Percentiles rank a stretch among this genome's conserved stretches.
Evolutionary conservation across 805 yeast genomes (phyloP).

Genomic region (Wickerhamiella qilinensis): DNA sequence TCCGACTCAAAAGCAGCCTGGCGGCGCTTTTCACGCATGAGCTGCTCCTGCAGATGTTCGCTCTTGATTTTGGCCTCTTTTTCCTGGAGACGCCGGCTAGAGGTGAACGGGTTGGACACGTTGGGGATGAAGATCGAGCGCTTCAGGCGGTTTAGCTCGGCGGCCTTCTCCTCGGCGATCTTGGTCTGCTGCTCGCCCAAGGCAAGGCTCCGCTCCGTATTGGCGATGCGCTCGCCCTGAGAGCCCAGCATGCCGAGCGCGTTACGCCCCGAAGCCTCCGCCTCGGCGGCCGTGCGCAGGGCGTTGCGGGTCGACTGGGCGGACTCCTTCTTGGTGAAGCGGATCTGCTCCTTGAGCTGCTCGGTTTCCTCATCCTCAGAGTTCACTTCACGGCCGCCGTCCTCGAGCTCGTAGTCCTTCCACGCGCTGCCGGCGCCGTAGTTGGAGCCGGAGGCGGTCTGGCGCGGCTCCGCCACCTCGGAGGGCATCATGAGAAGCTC

Average conservation of each 20-base stretch:
- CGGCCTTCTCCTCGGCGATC: conserved; percentile 69
- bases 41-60: conserved; percentile 45
- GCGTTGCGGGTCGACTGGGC: conserved; percentile 76
- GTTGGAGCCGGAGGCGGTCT: background rate
- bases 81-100: conserved; percentile 54
- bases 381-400: background rate
- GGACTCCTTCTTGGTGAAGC: conserved; percentile 75
- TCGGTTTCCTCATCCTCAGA: conserved; percentile 89
- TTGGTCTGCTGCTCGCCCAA: conserved; percentile 67
- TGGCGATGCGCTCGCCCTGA: conserved; percentile 75
- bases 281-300: conserved; percentile 50
- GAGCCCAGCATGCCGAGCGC: conserved; percentile 85
- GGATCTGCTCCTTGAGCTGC: conserved; percentile 63
- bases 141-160: conserved; percentile 61
- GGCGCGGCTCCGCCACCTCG: background rate
- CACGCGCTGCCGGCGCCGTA: background rate
- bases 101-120: conserved; percentile 77
- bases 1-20: conserved; percentile 46
- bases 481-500: conserved; percentile 6
- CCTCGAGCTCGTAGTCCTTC: conserved; percentile 1
- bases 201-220: conserved; percentile 61
- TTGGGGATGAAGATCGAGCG: conserved; percentile 68
- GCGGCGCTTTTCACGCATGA: conserved; percentile 44
- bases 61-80: conserved; percentile 54
- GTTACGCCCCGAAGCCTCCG: conserved; percentile 60